Evolutionary conservation across 345 rosid species (phyloP).

Genomic region (Linum usitatissimum): DNA sequence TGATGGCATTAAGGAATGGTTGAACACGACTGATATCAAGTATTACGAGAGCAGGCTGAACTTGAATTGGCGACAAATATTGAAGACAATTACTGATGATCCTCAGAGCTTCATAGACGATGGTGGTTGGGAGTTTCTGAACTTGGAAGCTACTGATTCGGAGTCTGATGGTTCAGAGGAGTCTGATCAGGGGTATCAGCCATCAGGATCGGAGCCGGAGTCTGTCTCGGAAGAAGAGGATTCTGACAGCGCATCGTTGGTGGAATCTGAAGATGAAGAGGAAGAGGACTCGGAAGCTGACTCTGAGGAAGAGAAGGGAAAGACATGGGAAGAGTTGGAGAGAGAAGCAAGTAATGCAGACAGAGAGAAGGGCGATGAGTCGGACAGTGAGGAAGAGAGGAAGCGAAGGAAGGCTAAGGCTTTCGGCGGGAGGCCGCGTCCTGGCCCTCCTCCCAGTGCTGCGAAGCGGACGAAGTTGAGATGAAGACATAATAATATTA

Average conservation of each 20-base stretch:
- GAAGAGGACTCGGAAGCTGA: slow-evolving; percentile 66
- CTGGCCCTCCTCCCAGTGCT: background rate
- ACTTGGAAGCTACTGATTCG: slow-evolving; percentile 76
- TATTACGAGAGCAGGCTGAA: slow-evolving; percentile 91
- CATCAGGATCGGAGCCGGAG: slow-evolving; percentile 70
- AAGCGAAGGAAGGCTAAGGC: slow-evolving; percentile 83
- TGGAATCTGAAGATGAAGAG: slow-evolving; percentile 80
- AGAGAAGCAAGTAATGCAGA: slow-evolving; percentile 94
- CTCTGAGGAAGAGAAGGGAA: slow-evolving; percentile 81
- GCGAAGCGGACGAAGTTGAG: background rate
- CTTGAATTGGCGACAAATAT: slow-evolving; percentile 83
- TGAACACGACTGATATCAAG: slow-evolving; percentile 79
- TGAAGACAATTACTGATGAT: slow-evolving; percentile 84
- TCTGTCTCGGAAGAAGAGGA: slow-evolving; percentile 74
- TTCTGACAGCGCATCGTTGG: slow-evolving; percentile 63
- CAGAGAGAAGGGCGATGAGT: slow-evolving; percentile 72
- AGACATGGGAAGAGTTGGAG: slow-evolving; percentile 97
- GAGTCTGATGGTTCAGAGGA: slow-evolving; percentile 72
- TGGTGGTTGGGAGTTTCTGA: slow-evolving; percentile 93
- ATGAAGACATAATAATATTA: background rate
- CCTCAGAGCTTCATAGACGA: slow-evolving; percentile 74
- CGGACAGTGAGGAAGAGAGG: slow-evolving; percentile 90
- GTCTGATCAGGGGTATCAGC: slow-evolving; percentile 83
- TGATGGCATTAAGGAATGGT: slow-evolving; percentile 91
- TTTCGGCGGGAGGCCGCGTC: slow-evolving; percentile 23